A percentile compares a stretch with the other conserved stretches of the same genome.
These are phyloP conservation scores for Kuraishia borneana DNA, from an alignment of 805 yeast genomes.

Conservation along the genomic window DNA sequence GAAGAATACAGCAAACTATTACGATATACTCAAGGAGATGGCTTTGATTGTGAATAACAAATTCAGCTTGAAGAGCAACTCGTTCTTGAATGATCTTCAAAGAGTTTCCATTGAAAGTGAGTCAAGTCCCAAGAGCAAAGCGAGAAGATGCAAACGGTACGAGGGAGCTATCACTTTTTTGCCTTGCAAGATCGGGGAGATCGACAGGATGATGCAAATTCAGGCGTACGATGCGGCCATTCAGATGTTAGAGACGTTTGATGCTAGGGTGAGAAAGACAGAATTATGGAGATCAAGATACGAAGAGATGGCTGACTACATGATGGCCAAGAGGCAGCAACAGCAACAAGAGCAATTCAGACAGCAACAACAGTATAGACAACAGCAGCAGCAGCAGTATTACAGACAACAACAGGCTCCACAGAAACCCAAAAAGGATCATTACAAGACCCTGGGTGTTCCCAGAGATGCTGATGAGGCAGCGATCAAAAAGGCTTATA, in stretches of 20 bases:
- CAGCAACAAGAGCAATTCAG: constrained; percentile 36
- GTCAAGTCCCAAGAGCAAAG: constrained; percentile 6
- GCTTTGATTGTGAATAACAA: constrained; percentile 5
- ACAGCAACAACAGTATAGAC: constrained; percentile 26
- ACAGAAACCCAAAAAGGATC: constrained; percentile 36
- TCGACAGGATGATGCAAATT: constrained; percentile 24
- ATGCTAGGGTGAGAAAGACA: constrained; percentile 26
- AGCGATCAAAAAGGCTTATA: constrained; percentile 72
- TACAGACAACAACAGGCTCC: constrained; percentile 19
- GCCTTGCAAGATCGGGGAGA: constrained; percentile 24
- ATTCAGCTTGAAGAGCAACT: constrained; percentile 10
- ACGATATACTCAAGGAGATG: constrained; percentile 14
- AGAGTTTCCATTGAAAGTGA: constrained; percentile 2
- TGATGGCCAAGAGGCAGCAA: constrained; percentile 21
- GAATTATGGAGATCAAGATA: constrained; percentile 22
- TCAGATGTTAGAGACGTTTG: constrained; percentile 21
- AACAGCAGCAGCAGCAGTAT: constrained; percentile 23
- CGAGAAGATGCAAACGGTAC: background rate
- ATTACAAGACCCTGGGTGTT: constrained; percentile 70
- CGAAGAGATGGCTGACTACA: constrained; percentile 8
- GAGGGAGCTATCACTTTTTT: constrained; percentile 14
- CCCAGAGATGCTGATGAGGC: constrained; percentile 54
- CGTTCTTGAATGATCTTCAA: constrained; percentile 10
- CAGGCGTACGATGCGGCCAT: constrained; percentile 27
- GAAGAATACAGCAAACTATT: constrained; percentile 10